Evolutionary conservation across 768 basidiomycete genomes (phyloP).

Genomic region (Boletus reticuloceps): DNA sequence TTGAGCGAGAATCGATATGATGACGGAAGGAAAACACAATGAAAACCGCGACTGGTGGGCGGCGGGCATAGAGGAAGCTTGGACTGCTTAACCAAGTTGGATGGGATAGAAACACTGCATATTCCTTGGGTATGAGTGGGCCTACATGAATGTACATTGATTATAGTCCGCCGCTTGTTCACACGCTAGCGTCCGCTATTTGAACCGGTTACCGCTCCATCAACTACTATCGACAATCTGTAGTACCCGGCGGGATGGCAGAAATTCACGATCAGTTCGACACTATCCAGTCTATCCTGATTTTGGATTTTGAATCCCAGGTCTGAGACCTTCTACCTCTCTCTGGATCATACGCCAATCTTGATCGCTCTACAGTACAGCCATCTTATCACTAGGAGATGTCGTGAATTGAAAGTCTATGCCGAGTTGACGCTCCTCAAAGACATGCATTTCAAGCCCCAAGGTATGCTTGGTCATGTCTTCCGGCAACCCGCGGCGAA

Average conservation of each 20-base stretch:
- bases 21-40: neutral
- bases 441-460: conserved; percentile 90
- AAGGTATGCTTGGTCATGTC: conserved; percentile 53
- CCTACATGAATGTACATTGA: too few species aligned
- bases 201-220: too few species aligned
- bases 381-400: conserved; percentile 95
- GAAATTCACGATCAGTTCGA: conserved; percentile 96
- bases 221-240: too few species aligned
- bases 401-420: conserved; percentile 96
- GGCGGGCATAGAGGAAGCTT: neutral
- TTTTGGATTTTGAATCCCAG: conserved; percentile 97
- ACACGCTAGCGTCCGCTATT: too few species aligned
- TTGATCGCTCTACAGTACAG: conserved; percentile 63
- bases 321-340: conserved; percentile 41
- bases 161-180: too few species aligned
- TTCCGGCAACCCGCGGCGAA: neutral
- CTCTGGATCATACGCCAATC: conserved; percentile 7
- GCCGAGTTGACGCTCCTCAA: conserved; percentile 89
- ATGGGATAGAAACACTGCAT: conserved; percentile 4
- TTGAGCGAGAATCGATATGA: neutral
- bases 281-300: conserved; percentile 91
- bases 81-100: neutral
- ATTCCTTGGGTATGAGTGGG: too few species aligned
- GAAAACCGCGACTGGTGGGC: too few species aligned
- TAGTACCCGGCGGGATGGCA: conserved; percentile 46